Conservation (phyloP, 2,329 filamentous ascomycete species). For the Exophiala oligosperma region DNA sequence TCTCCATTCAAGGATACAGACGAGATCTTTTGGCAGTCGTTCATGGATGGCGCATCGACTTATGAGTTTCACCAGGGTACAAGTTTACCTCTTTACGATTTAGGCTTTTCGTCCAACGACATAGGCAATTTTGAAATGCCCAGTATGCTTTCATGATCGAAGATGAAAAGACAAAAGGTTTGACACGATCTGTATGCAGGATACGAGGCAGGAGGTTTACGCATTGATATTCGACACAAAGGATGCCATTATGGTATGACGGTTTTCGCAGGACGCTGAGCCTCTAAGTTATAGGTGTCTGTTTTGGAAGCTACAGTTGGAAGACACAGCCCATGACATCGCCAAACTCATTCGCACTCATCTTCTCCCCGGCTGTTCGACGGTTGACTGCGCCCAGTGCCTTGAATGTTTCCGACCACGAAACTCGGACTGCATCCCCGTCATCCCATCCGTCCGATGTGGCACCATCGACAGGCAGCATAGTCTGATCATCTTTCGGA, state of each 20-base stretch:
- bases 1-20: constrained; percentile 1
- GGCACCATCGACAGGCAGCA: background rate
- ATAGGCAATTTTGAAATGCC: background rate
- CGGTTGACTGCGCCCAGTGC: constrained; percentile 2
- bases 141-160: background rate
- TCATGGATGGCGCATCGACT: background rate
- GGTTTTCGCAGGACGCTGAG: no score
- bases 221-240: no score
- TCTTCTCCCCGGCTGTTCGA: constrained; percentile 1
- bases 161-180: no score
- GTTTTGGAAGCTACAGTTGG: background rate
- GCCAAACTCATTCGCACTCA: constrained; percentile 6
- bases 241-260: no score
- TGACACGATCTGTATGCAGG: no score
- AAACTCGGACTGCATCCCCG: background rate
- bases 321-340: constrained; percentile 10
- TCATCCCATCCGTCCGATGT: background rate
- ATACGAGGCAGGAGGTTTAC: no score
- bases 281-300: no score
- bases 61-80: constrained; percentile 1
- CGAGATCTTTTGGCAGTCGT: constrained; percentile 6
- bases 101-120: constrained; percentile 2
- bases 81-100: constrained; percentile 1
- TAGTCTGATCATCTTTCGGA: background rate
- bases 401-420: constrained; percentile 7